A percentile compares a stretch with the other conserved stretches of the same genome.
Evolutionary conservation across 2,329 filamentous ascomycete genomes (phyloP).

Genomic region (Talaromyces sp.): DNA sequence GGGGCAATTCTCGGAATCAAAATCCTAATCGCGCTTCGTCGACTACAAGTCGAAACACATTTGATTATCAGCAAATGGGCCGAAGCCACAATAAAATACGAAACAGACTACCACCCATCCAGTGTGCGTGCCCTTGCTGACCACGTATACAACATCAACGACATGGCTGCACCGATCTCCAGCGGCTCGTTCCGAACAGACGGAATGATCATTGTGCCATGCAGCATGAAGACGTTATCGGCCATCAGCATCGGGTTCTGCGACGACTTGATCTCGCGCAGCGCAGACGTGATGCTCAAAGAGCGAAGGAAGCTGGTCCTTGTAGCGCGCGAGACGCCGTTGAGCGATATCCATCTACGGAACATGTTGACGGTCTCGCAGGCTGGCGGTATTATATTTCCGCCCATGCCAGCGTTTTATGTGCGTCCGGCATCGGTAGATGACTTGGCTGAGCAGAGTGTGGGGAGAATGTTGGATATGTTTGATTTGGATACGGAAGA

Average conservation of each 20-base stretch:
- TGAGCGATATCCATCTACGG: conserved; percentile 14
- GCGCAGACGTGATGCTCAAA: conserved; percentile 41
- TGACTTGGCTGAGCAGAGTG: conserved; percentile 36
- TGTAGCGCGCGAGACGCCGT: conserved; percentile 36
- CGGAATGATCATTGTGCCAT: conserved; percentile 44
- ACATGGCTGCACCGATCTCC: conserved; percentile 21
- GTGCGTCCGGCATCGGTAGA: conserved; percentile 21
- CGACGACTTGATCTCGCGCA: conserved; percentile 39
- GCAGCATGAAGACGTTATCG: conserved; percentile 43
- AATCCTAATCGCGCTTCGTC: conserved; percentile 20
- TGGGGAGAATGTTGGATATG: conserved; percentile 38
- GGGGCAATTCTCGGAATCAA: conserved; percentile 22
- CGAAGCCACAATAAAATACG: conserved; percentile 18
- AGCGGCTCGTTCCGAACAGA: conserved; percentile 20
- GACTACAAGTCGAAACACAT: conserved; percentile 21
- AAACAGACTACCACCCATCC: conserved; percentile 11
- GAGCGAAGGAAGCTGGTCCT: conserved; percentile 33
- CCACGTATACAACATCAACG: conserved; percentile 16
- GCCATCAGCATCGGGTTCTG: conserved; percentile 33
- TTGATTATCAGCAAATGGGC: conserved; percentile 27
- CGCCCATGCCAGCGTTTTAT: conserved; percentile 38
- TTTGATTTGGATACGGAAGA: conserved; percentile 30
- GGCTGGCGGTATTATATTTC: conserved; percentile 33
- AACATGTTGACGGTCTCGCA: conserved; percentile 6
- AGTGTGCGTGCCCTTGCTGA: conserved; percentile 5